Conservation (phyloP, 2,329 filamentous ascomycete genomes). For the Immersiporthe knoxdaviesiana region DNA sequence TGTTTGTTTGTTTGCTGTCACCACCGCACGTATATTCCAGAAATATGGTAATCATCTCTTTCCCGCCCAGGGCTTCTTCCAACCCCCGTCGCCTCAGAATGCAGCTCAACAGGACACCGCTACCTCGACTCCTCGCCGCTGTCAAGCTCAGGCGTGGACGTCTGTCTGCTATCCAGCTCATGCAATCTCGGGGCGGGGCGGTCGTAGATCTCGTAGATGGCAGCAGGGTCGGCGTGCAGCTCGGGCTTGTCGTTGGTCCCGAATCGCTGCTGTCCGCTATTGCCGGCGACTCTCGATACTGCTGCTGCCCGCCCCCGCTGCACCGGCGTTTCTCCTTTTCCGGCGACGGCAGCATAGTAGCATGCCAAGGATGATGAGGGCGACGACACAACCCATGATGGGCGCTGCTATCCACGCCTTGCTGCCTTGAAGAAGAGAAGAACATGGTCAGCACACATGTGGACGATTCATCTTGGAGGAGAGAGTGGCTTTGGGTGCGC, state of each 20-base stretch:
- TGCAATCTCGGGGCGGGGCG: background rate
- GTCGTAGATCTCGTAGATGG: background rate
- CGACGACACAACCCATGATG: conserved; percentile 2
- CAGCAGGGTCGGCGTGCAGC: background rate
- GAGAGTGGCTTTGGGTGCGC: too few species aligned
- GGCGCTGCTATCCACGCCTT: conserved; percentile 24
- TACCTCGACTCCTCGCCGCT: background rate
- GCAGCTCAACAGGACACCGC: background rate
- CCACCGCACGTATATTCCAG: too few species aligned
- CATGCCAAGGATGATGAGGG: conserved; percentile 4
- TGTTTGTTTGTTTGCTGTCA: too few species aligned
- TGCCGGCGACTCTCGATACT: background rate
- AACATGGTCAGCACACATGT: too few species aligned
- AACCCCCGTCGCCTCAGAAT: background rate
- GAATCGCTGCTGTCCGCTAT: background rate
- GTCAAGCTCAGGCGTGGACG: background rate
- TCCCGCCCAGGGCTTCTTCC: too few species aligned
- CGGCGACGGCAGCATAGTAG: conserved; percentile 1
- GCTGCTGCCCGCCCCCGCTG: too few species aligned
- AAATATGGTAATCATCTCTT: too few species aligned
- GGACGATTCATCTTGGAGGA: too few species aligned
- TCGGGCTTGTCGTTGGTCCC: background rate
- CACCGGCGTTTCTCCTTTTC: background rate
- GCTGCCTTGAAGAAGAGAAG: background rate
- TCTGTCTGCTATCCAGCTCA: background rate